phyloP scores from a whole-genome alignment of 169 alveolate genomes.

The Babesia ovis region DNA sequence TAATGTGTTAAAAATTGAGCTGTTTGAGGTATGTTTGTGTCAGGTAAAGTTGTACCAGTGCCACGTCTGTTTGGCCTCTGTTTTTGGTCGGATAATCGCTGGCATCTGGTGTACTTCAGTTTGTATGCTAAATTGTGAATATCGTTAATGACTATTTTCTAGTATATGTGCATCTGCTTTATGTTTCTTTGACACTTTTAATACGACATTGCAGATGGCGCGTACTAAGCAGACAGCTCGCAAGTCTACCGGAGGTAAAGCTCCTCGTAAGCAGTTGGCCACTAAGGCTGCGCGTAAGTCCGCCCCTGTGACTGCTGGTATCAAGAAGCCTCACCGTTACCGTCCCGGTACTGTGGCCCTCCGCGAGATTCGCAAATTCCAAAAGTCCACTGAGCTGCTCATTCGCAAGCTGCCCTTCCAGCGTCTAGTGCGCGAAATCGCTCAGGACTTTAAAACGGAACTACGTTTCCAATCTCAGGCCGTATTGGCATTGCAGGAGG shows the following conservation, averaged over 20 bases:
- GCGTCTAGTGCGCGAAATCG: conserved; percentile 95
- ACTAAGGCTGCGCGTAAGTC: conserved; percentile 98
- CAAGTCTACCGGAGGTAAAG: conserved; percentile 97
- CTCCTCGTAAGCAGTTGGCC: conserved; percentile 97
- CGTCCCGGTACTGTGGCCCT: conserved; percentile 99
- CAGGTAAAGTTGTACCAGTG: no score
- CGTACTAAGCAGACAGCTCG: conserved; percentile 98
- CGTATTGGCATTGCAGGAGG: conserved; percentile 95
- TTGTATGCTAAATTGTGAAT: no score
- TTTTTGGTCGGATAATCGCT: no score
- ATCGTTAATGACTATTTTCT: no score
- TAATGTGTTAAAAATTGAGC: no score
- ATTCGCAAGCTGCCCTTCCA: conserved; percentile 96
- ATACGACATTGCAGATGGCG: conserved; percentile 94
- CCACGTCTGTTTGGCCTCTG: no score
- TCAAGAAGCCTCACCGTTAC: conserved; percentile 97
- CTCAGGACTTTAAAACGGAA: conserved; percentile 92
- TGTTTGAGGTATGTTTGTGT: no score
- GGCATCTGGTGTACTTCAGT: no score
- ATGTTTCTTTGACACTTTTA: no score
- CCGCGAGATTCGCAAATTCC: conserved; percentile 97
- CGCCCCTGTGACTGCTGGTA: conserved; percentile 96
- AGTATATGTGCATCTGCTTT: no score
- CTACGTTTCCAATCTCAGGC: conserved; percentile 93
- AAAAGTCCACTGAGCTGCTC: conserved; percentile 91